Conservation (phyloP, 495 filamentous ascomycete species). For the Tetracladium marchalianum region DNA sequence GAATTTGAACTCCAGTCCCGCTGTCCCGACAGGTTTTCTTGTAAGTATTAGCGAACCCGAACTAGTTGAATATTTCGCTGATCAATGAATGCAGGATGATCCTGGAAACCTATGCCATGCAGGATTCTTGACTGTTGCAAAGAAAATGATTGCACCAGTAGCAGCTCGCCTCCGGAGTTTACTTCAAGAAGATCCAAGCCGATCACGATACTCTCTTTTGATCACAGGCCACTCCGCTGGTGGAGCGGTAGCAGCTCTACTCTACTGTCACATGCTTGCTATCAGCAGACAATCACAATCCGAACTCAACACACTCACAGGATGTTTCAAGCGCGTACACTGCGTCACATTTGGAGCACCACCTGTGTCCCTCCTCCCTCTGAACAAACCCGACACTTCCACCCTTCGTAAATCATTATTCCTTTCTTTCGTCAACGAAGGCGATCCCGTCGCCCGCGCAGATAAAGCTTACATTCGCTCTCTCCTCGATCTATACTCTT, state of each 20-base stretch:
- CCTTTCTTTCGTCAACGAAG: slow-evolving; percentile 71
- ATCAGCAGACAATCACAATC: slow-evolving; percentile 39
- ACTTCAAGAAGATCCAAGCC: slow-evolving; percentile 57
- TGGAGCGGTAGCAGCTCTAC: slow-evolving; percentile 65
- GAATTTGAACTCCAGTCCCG: slow-evolving; percentile 59
- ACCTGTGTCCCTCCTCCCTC: slow-evolving; percentile 59
- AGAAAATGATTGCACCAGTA: slow-evolving; percentile 63
- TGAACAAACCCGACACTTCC: slow-evolving; percentile 43
- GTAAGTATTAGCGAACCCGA: slow-evolving; percentile 25
- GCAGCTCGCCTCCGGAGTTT: slow-evolving; percentile 56
- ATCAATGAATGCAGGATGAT: slow-evolving; percentile 44
- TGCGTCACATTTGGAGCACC: slow-evolving; percentile 78
- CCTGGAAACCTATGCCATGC: slow-evolving; percentile 64
- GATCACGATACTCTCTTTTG: slow-evolving; percentile 57
- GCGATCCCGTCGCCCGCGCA: slow-evolving; percentile 68
- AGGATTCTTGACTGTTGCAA: slow-evolving; percentile 65
- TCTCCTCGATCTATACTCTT: slow-evolving; percentile 58
- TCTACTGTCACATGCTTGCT: slow-evolving; percentile 72
- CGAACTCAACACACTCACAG: slow-evolving; percentile 56
- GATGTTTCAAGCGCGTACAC: slow-evolving; percentile 65
- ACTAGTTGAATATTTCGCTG: slow-evolving; percentile 4
- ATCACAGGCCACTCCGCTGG: slow-evolving; percentile 81
- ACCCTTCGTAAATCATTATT: slow-evolving; percentile 55
- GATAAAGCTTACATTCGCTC: slow-evolving; percentile 64
- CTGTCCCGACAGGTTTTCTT: slow-evolving; percentile 53